Base-by-base conservation (phyloP, 2,329 filamentous ascomycete genomes). In the Aspergillus pseudoterreus region DNA sequence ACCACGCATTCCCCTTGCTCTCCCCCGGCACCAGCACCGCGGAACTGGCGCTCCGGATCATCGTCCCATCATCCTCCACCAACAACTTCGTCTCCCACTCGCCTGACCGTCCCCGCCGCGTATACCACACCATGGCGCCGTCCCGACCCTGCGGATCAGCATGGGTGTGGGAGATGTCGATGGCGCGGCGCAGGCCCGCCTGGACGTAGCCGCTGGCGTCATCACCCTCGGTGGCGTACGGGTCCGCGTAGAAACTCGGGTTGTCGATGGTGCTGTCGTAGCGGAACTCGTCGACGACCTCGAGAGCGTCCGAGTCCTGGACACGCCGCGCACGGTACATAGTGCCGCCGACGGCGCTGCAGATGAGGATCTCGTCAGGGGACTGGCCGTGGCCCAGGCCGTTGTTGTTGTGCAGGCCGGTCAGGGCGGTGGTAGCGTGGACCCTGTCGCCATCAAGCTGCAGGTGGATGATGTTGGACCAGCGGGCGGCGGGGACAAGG, bases 61-160 rank as follows among this genome's bases (percentile, higher is more conserved):
- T 69, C 0, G 62, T 67, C 1, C 82, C 80, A 45, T 85, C 81
- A 54, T 85, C 83, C 42, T 81, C 74, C 52, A 85, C 84, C 0
- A 86, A 43, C 2, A 82, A 45, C n/a, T 64, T 69, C 17, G 70
- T 75, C 45, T 75, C 69, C 75, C 76, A 81, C 2, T 45, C 54
- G 2, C 36, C 52, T 59, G 17, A 30, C 27, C 27, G 59, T 57
- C 33, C 70, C n/a, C 48, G 57, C 12, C 59, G 55, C n/a, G 66
- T 55, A 54, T 68, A 73, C 75, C 75, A 82, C 0, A 84, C 78
- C 52, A 78, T 70, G 4, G 70, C 61, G 5, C 74, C 65, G n/a
- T 79, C 72, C 12, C 63, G 67, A 0, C 63, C 77, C 17, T 57
- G 41, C 10, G 59, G 58, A 1, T 71, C 54, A 0, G 68, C 66